Base-by-base conservation (phyloP, 768 basidiomycete species). In the Leccinum olivaceopallidum region DNA sequence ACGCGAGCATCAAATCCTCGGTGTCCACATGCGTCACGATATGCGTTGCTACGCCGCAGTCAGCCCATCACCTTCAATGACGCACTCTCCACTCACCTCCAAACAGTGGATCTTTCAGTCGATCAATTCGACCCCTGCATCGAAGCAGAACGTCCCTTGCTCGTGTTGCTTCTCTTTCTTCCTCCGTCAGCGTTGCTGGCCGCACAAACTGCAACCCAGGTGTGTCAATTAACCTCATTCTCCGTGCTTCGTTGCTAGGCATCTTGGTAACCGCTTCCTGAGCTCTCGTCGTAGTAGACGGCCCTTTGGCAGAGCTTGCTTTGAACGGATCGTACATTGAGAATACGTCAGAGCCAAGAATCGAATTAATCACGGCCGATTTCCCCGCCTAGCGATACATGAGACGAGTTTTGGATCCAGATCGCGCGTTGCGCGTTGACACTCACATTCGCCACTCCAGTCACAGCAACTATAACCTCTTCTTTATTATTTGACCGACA, bases 1-100 rank as follows among this genome's bases (percentile, higher is more conserved):
- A 96, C 53, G 87, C 77, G n/a, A 96, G 75, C 90, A 95, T 95
- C 47, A 97, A 79, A 72, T 96, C 95, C 69, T 95, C 88, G 34
- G 82, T 75, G 65, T 83, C 84, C 3, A 90, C 85, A 28, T 85
- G 83, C 39, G 82, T 72, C 24, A 95, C 80, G 60, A 97, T 83
- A 63, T 89, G 81, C 18, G 81, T 73, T 58, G 90, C 92, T 91
- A 63, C 22, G 48, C 56, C 36, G 62, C 53, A 53, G 60, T 67
- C 55, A 69, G 65, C 60, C 49, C 58, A 48, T 58, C 39, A 50
- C 8, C 26, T 55, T 44, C 42, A 53, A 7, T 47, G 56, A 37
- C n/a, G 12, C 44, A n/a, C 5, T 34, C 30, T 52, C 48, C 55
- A 76, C 90, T 58, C 71, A 91, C 92, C 81, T 55, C 87, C 82